Base-by-base conservation (phyloP, 257 asterid species). In the Gentiana macrophylla region DNA sequence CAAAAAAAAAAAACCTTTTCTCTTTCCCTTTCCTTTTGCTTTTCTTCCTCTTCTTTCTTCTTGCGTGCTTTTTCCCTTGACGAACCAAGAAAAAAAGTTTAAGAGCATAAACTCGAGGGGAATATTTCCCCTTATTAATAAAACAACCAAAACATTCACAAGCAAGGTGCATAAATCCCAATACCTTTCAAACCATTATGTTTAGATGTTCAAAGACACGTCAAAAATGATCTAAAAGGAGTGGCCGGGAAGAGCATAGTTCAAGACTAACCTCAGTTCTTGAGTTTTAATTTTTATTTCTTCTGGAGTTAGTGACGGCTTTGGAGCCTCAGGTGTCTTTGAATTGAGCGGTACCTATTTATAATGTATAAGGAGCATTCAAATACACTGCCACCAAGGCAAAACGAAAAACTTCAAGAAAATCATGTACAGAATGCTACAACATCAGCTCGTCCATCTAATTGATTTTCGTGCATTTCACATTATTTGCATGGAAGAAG, bases 11-110 rank as follows among this genome's bases (percentile, higher is more conserved):
- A 64, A 57, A 85, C 97, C 94, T 89, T 89, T 72, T 89, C 97
- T 76, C 83, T 72, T 63, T 89, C 95, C 74, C 82, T 79, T 71
- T 89, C 97, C 78, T 41, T 86, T 73, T 65, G 86, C 56, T 79
- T 89, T 64, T 89, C 97, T 78, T 86, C 97, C 83, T 86, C 97
- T 76, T 89, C 95, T 73, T 89, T 89, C 91, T 89, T 89, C 73
- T 81, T 85, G 56, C 89, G 94, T 64, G 97, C 95, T 62, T 91
- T 75, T 72, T 85, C 97, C 84, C 95, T 88, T 68, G 32, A 53
- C 77, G 53, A 41, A 60, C 56, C 50, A 13, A 45, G 12, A 57
- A 57, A 8, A 15, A 13, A 45, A 6, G 32, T 57, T 37, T 57
- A 10, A 4, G 36, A 7, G 37, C 43, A 1, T 13, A 35, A 24